Conservation (phyloP, 495 filamentous ascomycete species). For the Penicillium dipodomyicola region DNA sequence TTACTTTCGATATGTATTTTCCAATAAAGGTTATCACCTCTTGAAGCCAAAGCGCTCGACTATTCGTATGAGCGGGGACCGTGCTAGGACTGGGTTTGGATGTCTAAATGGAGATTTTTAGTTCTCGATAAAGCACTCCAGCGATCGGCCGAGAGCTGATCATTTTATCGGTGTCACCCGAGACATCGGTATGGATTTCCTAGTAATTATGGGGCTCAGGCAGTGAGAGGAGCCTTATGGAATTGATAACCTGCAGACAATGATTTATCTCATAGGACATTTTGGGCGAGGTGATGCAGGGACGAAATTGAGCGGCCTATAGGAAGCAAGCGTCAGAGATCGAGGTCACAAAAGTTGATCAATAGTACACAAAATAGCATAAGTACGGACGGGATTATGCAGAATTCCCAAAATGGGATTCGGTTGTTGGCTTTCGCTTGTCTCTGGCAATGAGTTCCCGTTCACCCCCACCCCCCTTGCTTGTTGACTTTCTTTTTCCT, state of each 20-base stretch:
- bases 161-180: not conserved
- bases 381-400: not conserved
- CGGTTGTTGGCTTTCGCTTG: not conserved
- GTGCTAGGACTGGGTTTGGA: not conserved
- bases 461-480: conserved; percentile 11
- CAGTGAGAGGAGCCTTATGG: not conserved
- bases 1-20: not conserved
- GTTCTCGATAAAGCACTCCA: not conserved
- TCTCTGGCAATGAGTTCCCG: not conserved
- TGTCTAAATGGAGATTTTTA: not conserved
- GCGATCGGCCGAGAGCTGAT: not conserved
- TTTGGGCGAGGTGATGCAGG: conserved; percentile 7
- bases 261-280: conserved; percentile 7
- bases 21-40: conserved; percentile 1
- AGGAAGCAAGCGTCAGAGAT: not conserved
- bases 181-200: not conserved
- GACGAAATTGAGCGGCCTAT: conserved; percentile 4
- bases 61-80: not conserved
- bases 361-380: conserved; percentile 1
- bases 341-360: conserved; percentile 3
- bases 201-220: not conserved
- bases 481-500: conserved; percentile 7
- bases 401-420: conserved; percentile 1
- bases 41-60: not conserved
- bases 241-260: conserved; percentile 5